A percentile compares a stretch with the other conserved stretches of the same genome.
Conservation (phyloP, 441 rosid species). For the Isatis lusitanica region DNA sequence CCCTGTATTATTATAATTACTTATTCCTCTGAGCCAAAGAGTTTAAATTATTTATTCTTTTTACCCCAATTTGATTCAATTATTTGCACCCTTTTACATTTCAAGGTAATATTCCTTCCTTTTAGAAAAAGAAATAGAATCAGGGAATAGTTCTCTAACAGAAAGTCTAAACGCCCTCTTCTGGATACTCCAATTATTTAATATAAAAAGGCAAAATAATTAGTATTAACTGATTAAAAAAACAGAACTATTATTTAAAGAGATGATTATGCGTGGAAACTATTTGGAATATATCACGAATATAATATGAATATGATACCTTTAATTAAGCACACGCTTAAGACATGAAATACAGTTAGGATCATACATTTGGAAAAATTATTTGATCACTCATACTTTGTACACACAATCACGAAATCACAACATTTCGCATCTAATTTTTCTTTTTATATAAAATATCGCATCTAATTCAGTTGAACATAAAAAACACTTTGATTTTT, state of each 20-base stretch:
- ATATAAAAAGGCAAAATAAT: not conserved
- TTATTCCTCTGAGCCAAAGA: not conserved
- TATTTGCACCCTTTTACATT: conserved; percentile 19
- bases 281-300: conserved; percentile 27
- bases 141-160: not conserved
- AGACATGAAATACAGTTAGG: conserved; percentile 33
- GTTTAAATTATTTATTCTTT: not conserved
- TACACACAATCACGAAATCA: not conserved
- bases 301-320: conserved; percentile 30
- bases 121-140: not conserved
- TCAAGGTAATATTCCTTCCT: conserved; percentile 9
- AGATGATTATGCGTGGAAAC: conserved; percentile 32
- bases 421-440: not conserved
- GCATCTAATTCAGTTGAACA: not conserved
- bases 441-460: no score
- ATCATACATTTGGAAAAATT: not conserved
- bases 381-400: conserved; percentile 3
- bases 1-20: not conserved
- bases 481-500: no score
- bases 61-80: conserved; percentile 12
- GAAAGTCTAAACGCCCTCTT: not conserved
- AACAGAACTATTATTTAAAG: not conserved
- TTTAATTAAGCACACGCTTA: conserved; percentile 25
- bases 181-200: conserved; percentile 1
- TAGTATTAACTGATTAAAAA: not conserved